Evolutionary conservation across 768 basidiomycete genomes (phyloP).

Genomic region (Collybia mongolica): DNA sequence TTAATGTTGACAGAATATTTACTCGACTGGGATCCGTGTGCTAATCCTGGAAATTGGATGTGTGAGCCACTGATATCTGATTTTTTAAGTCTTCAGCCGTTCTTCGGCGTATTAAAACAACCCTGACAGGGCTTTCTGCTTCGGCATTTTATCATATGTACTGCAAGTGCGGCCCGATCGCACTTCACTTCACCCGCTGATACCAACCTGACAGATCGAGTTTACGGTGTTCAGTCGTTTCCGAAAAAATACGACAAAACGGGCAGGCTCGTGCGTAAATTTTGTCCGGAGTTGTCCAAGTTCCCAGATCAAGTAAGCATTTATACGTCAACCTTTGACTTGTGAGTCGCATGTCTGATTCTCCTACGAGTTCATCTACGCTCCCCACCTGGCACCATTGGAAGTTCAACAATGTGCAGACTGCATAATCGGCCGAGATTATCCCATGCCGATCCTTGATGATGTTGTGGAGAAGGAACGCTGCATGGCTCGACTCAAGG

Average conservation of each 20-base stretch:
- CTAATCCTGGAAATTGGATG: constrained; percentile 13
- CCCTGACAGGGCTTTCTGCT: constrained; percentile 9
- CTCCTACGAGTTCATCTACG: constrained; percentile 5
- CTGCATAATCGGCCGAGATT: constrained; percentile 9
- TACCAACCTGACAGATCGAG: constrained; percentile 3
- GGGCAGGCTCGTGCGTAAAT: constrained; percentile 8
- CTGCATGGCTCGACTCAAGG: constrained; percentile 5
- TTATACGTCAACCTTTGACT: background rate
- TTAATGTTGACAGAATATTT: constrained; percentile 2
- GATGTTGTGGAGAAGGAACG: constrained; percentile 6
- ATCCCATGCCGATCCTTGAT: constrained; percentile 7
- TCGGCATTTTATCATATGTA: constrained; percentile 12
- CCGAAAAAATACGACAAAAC: constrained; percentile 13
- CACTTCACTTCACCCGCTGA: background rate
- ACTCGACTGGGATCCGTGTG: constrained; percentile 10
- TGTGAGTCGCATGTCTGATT: background rate
- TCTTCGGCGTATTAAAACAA: background rate
- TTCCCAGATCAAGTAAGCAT: constrained; percentile 10
- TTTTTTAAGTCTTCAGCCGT: background rate
- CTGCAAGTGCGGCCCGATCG: constrained; percentile 1
- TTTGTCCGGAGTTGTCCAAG: constrained; percentile 7
- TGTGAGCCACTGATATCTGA: constrained; percentile 4
- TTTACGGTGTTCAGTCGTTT: constrained; percentile 10
- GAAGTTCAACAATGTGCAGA: constrained; percentile 5
- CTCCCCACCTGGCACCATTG: constrained; percentile 4